Conservation (phyloP, 2,329 filamentous ascomycete genomes). For the Fusarium armeniacum region DNA sequence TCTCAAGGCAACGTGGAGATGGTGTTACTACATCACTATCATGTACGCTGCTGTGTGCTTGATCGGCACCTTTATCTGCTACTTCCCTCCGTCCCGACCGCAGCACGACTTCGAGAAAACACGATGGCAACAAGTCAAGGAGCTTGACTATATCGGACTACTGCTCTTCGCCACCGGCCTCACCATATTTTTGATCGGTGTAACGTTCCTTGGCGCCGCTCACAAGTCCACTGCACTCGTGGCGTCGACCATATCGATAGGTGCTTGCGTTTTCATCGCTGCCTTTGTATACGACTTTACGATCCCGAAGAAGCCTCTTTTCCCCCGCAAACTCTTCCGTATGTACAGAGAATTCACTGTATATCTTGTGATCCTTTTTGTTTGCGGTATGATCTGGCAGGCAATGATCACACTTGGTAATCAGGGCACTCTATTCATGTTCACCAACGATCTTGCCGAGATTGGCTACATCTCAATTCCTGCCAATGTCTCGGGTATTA, state of each 20-base stretch:
- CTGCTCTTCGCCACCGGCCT: slow-evolving; percentile 17
- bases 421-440: slow-evolving; percentile 23
- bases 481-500: slow-evolving; percentile 5
- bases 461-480: slow-evolving; percentile 18
- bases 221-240: slow-evolving; percentile 15
- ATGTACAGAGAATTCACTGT: slow-evolving; percentile 26
- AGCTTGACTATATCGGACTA: slow-evolving; percentile 21
- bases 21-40: slow-evolving; percentile 25
- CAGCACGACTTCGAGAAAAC: slow-evolving; percentile 26
- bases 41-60: slow-evolving; percentile 18
- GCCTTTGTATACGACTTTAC: slow-evolving; percentile 26
- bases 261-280: slow-evolving; percentile 15
- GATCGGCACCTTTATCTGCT: slow-evolving; percentile 17
- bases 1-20: slow-evolving; percentile 18
- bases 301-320: slow-evolving; percentile 5
- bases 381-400: slow-evolving; percentile 26
- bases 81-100: slow-evolving; percentile 17
- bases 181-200: slow-evolving; percentile 1
- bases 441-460: slow-evolving; percentile 12
- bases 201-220: slow-evolving; percentile 16
- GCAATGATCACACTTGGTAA: slow-evolving; percentile 4
- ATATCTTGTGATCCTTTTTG: slow-evolving; percentile 14
- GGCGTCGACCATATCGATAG: slow-evolving; percentile 7
- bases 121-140: slow-evolving; percentile 24
- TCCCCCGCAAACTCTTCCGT: slow-evolving; percentile 11